Conservation (phyloP, 1,284 basidiomycete genomes). For the Cutaneotrichosporon dermatis region DNA sequence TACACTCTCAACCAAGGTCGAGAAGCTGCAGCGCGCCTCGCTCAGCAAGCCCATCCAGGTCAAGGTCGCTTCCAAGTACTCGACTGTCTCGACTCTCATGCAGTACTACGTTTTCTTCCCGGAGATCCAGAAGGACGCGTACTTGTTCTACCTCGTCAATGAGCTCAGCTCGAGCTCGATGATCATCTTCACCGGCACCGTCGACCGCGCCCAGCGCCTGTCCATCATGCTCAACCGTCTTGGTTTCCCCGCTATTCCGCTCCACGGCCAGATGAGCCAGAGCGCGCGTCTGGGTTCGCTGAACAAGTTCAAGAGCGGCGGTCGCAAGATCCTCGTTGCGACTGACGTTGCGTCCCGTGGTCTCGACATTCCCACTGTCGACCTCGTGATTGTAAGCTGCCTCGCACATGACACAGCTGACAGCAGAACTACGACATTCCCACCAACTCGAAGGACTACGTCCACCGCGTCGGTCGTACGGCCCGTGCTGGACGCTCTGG, state of each 20-base stretch:
- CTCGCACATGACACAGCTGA: not conserved
- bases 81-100: slow-evolving; percentile 89
- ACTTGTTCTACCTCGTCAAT: slow-evolving; percentile 86
- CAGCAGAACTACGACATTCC: slow-evolving; percentile 87
- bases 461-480: slow-evolving; percentile 95
- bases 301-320: slow-evolving; percentile 92
- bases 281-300: slow-evolving; percentile 91
- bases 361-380: slow-evolving; percentile 93
- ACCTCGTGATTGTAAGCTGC: slow-evolving; percentile 70
- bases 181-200: slow-evolving; percentile 94
- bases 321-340: slow-evolving; percentile 95
- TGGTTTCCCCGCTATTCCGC: slow-evolving; percentile 90
- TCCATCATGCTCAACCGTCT: slow-evolving; percentile 85
- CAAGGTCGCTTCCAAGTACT: slow-evolving; percentile 94
- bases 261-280: slow-evolving; percentile 94
- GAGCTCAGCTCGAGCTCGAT: slow-evolving; percentile 86
- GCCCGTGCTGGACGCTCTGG: slow-evolving; percentile 93
- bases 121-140: slow-evolving; percentile 84
- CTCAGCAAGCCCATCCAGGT: slow-evolving; percentile 90
- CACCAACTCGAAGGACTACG: slow-evolving; percentile 98
- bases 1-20: slow-evolving; percentile 99
- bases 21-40: slow-evolving; percentile 94
- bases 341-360: slow-evolving; percentile 95
- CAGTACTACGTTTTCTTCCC: slow-evolving; percentile 97
- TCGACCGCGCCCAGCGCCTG: slow-evolving; percentile 85